A percentile compares a stretch with the other conserved stretches of the same genome.
These are phyloP conservation scores for Aegilops tauschii DNA, from an alignment of 176 grass and related monocot genomes.

Conservation along the genomic window DNA sequence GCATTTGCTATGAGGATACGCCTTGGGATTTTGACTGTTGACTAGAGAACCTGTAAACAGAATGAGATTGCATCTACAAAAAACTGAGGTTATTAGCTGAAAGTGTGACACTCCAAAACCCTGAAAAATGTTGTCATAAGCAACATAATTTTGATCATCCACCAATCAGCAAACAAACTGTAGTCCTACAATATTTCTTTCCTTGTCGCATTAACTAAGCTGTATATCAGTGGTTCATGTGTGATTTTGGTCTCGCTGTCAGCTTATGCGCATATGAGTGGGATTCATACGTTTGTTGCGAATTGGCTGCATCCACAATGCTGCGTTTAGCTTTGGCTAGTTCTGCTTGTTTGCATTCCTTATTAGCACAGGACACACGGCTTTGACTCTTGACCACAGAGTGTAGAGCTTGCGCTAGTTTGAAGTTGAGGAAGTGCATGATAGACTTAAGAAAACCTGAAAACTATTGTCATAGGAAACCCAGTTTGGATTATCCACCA, in stretches of 20 bases:
- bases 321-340: constrained; percentile 31
- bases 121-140: neutral
- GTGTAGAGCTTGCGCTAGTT: neutral
- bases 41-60: neutral
- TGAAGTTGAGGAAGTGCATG: neutral
- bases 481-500: neutral
- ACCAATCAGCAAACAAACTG: neutral
- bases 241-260: constrained; percentile 13
- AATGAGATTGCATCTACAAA: neutral
- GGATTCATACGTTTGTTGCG: constrained; percentile 27
- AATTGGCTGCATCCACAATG: constrained; percentile 13
- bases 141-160: neutral
- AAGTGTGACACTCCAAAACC: neutral
- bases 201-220: neutral
- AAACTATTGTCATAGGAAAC: neutral
- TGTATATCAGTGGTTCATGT: neutral
- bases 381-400: constrained; percentile 34
- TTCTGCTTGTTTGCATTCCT: constrained; percentile 8
- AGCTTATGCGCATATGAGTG: constrained; percentile 16
- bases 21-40: constrained; percentile 26
- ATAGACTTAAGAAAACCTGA: constrained; percentile 1
- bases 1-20: neutral
- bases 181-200: neutral
- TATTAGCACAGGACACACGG: neutral
- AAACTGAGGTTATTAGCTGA: neutral